Base-by-base conservation (phyloP, 2,329 filamentous ascomycete species). In the Fusarium virguliforme region DNA sequence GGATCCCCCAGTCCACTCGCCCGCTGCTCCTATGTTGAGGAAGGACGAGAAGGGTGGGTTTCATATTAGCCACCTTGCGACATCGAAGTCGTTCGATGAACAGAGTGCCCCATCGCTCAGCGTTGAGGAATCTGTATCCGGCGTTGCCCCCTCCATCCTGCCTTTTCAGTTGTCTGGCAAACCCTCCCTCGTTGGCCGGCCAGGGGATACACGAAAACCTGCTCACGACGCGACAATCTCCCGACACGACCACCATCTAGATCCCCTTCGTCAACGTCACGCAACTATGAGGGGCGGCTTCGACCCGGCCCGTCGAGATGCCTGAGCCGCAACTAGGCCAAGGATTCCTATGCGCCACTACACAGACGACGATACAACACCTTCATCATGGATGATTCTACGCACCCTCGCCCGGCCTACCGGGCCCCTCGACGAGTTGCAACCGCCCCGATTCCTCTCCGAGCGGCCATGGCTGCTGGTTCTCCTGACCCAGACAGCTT, bases 391-490 rank as follows among this genome's bases (percentile, higher is more conserved):
- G 74, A 72, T 55, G 67, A 74, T 38, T 59, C 64, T 7, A 54
- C 69, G 9, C 57, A 67, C 55, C 63, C 69, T 46, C 67, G 61
- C 53, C 71, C 77, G 22, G 22, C 57, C 48, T 74, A 77, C 58
- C 72, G 76, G 40, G 69, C 69, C 24, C 79, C 80, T 67, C 79
- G 81, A 64, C 78, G 80, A 67, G 79, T 81, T 63, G 74, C 75
- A 65, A 85, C 85, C 40, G 79, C 83, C 28, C 82, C 84, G 9
- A 72, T 78, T 40, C 65, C 77, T 46, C 55, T 66, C 37, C 61
- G 73, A 54, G 67, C 68, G 30, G 58, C 66, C 30, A 54, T 73
- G 77, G 66, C 70, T 65, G 56, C 72, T 72, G 58, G 67, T 53
- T 72, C 72, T 37, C 69, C 74, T 50, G 64, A 68, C n/a, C 62